Evolutionary conservation across 139 green algal species (phyloP).

Genomic region (Chloropicon primus): DNA sequence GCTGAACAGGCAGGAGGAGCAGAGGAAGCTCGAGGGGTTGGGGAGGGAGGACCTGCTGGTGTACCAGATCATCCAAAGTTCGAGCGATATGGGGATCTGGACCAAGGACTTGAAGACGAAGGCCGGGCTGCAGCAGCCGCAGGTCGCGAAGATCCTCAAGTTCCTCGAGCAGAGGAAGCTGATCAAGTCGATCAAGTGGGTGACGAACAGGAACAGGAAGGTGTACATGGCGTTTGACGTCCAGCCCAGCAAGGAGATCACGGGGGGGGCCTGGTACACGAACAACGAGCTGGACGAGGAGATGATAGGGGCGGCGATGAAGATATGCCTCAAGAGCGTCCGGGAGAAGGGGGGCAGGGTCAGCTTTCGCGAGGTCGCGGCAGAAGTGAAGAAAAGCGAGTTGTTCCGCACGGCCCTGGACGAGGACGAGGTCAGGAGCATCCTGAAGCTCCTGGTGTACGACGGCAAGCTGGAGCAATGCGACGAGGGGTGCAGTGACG

Average conservation of each 20-base stretch:
- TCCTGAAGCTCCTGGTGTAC: too few relatives aligned
- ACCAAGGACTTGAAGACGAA: conserved; percentile 73
- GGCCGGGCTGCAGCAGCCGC: conserved; percentile 71
- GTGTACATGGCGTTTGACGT: conserved; percentile 88
- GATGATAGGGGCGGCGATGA: conserved; percentile 62
- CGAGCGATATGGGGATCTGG: conserved; percentile 74
- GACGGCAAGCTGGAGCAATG: too few relatives aligned
- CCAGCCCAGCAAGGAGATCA: conserved; percentile 80
- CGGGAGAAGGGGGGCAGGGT: too few relatives aligned
- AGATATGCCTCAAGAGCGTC: conserved; percentile 49
- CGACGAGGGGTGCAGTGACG: too few relatives aligned
- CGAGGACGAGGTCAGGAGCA: too few relatives aligned
- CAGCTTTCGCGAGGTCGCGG: not conserved
- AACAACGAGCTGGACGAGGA: conserved; percentile 73
- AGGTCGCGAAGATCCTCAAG: conserved; percentile 87
- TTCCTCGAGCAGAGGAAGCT: conserved; percentile 60
- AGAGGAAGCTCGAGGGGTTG: conserved; percentile 45
- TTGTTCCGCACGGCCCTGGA: too few relatives aligned
- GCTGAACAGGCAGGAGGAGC: not conserved
- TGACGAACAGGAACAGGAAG: conserved; percentile 63
- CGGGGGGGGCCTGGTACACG: conserved; percentile 87
- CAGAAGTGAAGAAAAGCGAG: too few relatives aligned
- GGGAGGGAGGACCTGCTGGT: conserved; percentile 69
- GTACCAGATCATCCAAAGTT: conserved; percentile 66
- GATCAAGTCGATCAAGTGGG: conserved; percentile 74